Conservation (phyloP, 2,329 filamentous ascomycete genomes). For the Sordariomycetes sp. region DNA sequence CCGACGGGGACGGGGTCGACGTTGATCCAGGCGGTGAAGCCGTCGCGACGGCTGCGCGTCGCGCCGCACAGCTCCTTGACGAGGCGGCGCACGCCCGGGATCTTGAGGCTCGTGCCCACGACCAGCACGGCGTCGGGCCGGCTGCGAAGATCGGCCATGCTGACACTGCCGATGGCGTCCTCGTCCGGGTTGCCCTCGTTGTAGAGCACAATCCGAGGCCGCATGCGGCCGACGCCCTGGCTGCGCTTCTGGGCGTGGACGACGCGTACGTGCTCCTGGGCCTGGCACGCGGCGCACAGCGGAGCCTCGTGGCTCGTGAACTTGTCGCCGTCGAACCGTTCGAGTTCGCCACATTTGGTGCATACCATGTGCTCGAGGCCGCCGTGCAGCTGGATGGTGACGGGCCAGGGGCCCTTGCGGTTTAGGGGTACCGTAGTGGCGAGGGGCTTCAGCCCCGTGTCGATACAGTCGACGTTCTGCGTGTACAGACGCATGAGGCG, state of each 20-base stretch:
- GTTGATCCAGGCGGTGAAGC: slow-evolving; percentile 91
- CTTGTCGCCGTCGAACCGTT: slow-evolving; percentile 63
- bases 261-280: slow-evolving; percentile 66
- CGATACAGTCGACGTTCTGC: slow-evolving; percentile 94
- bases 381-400: slow-evolving; percentile 86
- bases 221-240: slow-evolving; percentile 81
- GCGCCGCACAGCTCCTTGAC: slow-evolving; percentile 84
- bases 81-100: slow-evolving; percentile 82
- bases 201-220: slow-evolving; percentile 91
- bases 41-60: slow-evolving; percentile 71
- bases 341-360: slow-evolving; percentile 75
- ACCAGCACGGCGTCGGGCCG: slow-evolving; percentile 89
- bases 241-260: slow-evolving; percentile 73
- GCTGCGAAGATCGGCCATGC: slow-evolving; percentile 72
- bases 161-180: slow-evolving; percentile 88
- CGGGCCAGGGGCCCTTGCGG: slow-evolving; percentile 81
- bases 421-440: slow-evolving; percentile 72
- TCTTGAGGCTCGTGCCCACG: slow-evolving; percentile 90
- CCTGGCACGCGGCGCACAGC: slow-evolving; percentile 63
- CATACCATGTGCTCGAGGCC: slow-evolving; percentile 95
- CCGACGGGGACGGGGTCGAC: slow-evolving; percentile 73
- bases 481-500: slow-evolving; percentile 85
- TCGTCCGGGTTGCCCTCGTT: slow-evolving; percentile 96
- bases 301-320: slow-evolving; percentile 82
- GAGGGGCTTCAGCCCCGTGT: slow-evolving; percentile 72